These are phyloP conservation scores for Termitomyces sp. DNA, from an alignment of 768 basidiomycete species.

Conservation along the genomic window DNA sequence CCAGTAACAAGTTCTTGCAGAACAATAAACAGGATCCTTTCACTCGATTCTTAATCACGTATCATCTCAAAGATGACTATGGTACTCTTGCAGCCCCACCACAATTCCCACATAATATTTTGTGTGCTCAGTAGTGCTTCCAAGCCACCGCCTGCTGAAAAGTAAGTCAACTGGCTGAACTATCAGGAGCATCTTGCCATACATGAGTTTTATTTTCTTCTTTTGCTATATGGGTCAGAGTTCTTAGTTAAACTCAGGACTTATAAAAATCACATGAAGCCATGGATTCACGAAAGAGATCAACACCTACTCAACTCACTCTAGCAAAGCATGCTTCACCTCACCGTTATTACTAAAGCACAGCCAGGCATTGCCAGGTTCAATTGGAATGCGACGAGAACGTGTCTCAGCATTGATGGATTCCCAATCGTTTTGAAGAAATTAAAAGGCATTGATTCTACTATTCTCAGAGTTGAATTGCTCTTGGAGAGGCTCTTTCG, in stretches of 20 bases:
- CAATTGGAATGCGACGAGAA: not conserved
- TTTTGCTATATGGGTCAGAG: not conserved
- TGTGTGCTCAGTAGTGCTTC: not conserved
- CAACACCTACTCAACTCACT: not conserved
- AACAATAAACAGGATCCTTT: not conserved
- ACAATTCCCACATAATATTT: not conserved
- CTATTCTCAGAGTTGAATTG: not conserved
- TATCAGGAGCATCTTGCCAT: not conserved
- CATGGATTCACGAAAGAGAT: conserved; percentile 1
- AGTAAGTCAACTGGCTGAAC: not conserved
- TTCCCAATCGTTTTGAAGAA: not conserved
- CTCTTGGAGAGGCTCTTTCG: not conserved
- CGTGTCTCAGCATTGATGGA: not conserved
- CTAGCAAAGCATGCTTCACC: not conserved
- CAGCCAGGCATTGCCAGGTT: not conserved
- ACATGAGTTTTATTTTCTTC: not conserved
- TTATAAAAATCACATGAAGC: not conserved
- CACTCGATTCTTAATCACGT: not conserved
- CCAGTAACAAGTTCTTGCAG: not conserved
- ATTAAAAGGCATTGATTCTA: not conserved
- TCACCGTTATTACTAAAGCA: not conserved
- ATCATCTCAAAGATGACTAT: not conserved
- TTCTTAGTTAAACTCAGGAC: not conserved
- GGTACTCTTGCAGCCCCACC: not conserved
- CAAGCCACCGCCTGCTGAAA: not conserved